phyloP scores from a whole-genome alignment of 352 stramenopile genomes.

The Globisporangium okanoganense region DNA sequence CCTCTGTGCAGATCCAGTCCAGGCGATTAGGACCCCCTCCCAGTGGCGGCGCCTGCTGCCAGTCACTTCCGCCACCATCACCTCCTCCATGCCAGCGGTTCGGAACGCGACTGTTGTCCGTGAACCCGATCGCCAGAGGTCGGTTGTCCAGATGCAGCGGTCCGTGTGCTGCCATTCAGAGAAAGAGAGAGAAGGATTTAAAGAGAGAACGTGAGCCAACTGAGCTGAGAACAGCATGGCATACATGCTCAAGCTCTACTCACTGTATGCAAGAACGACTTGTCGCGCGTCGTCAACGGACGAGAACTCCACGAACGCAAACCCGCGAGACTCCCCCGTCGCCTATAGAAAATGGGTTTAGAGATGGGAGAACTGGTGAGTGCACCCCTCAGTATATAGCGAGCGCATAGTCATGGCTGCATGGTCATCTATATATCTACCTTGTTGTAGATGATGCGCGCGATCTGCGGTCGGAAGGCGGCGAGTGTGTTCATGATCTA shows the following conservation, averaged over 20 bases:
- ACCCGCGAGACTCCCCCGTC: constrained; percentile 65
- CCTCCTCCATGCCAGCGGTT: constrained; percentile 15
- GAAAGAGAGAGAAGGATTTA: not conserved
- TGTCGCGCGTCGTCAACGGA: constrained; percentile 45
- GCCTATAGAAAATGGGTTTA: constrained; percentile 14
- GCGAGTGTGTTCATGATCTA: constrained; percentile 61
- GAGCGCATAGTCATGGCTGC: constrained; percentile 2
- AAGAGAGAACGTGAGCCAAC: not conserved
- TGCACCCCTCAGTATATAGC: not conserved
- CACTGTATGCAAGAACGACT: constrained; percentile 62
- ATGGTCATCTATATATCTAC: no score
- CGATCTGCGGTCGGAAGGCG: constrained; percentile 43
- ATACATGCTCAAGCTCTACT: not conserved
- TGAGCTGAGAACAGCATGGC: no score
- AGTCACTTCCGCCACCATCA: constrained; percentile 1
- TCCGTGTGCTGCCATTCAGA: constrained; percentile 27
- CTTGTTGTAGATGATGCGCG: constrained; percentile 66
- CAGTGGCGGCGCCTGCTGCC: not conserved
- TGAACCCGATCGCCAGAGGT: constrained; percentile 39
- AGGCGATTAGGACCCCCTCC: constrained; percentile 13
- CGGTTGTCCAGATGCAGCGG: constrained; percentile 55
- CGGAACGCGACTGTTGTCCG: constrained; percentile 28
- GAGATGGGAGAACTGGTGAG: not conserved
- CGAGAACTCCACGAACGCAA: constrained; percentile 78
- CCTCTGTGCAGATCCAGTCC: constrained; percentile 75